These are phyloP conservation scores for Globisporangium barbulae DNA, from an alignment of 352 stramenopile genomes.

Conservation along the genomic window DNA sequence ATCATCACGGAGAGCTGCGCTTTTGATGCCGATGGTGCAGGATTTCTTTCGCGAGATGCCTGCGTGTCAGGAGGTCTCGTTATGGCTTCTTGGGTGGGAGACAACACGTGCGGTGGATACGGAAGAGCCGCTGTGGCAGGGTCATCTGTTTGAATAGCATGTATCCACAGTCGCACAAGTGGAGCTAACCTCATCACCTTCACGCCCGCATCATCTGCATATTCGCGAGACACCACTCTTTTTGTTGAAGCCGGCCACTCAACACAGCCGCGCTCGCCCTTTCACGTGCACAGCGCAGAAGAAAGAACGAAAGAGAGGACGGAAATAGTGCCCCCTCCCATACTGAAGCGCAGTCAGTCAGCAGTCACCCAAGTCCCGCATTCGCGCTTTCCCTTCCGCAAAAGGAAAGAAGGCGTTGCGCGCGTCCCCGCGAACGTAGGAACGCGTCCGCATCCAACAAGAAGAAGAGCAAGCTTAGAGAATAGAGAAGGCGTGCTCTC, in stretches of 20 bases:
- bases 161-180: neutral
- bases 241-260: neutral
- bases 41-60: too few species aligned
- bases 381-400: slow-evolving; percentile 1
- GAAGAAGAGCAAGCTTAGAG: neutral
- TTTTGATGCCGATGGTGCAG: too few species aligned
- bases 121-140: too few species aligned
- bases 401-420: neutral
- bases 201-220: neutral
- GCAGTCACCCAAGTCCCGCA: neutral
- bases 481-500: neutral
- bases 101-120: too few species aligned
- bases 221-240: too few species aligned
- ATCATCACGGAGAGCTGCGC: too few species aligned
- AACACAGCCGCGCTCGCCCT: neutral
- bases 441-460: neutral
- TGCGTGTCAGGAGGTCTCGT: too few species aligned
- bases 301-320: slow-evolving; percentile 12
- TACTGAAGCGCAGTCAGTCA: slow-evolving; percentile 1
- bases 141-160: too few species aligned
- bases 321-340: slow-evolving; percentile 11
- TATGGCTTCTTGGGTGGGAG: too few species aligned
- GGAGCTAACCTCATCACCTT: neutral
- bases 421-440: neutral
- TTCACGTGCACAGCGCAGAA: neutral